Base-by-base conservation (phyloP, 2,329 filamentous ascomycete species). In the Trichoderma citrinoviride region DNA sequence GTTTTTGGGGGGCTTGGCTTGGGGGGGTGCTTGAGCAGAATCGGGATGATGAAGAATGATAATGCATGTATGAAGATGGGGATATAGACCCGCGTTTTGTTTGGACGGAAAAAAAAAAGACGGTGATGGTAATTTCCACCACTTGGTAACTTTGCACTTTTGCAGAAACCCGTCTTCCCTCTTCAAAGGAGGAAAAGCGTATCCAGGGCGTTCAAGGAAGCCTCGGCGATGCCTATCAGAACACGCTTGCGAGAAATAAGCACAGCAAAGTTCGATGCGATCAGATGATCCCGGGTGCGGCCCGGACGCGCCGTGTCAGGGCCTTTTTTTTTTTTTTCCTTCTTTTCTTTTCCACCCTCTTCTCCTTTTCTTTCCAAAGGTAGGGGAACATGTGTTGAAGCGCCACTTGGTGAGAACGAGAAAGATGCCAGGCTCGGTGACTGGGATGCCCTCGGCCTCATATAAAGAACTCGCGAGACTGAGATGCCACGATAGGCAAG, bases 271-370 rank as follows among this genome's bases (percentile, higher is more conserved):
- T 17, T 41, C 50, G 47, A 54, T 37, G 40, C 52, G 61, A 64
- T 64, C 61, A 64, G 61, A 64, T 64, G 61, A 64, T 64, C 52
- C 41, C 61, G 50, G 61, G 25, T 64, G 52, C 61, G 61, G 52
- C 52, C 61, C 52, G 61, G 41, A 43, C 61, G 61, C 52, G 61
- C 19, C n/a, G 44, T 64, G 50, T 64, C 58, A 53, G 58, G 58
- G 41, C 47, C 46, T 53, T 43, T 25, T 43, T 52, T 27, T 41
- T 19, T n/a, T 43, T 58, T 33, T 33, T 19, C 21, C 37, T 56
- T n/a, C 3, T 43, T 33, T 33, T 33, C 14, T 29, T 37, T 60
- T 25, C 23, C 25, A n/a, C n/a, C 40, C 44, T 44, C 8, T 44
- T 44, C 17, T 44, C 27, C 37, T 21, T 33, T 7, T 46, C 43